Conservation (phyloP, 257 asterid species). For the Cynanchum wilfordii region DNA sequence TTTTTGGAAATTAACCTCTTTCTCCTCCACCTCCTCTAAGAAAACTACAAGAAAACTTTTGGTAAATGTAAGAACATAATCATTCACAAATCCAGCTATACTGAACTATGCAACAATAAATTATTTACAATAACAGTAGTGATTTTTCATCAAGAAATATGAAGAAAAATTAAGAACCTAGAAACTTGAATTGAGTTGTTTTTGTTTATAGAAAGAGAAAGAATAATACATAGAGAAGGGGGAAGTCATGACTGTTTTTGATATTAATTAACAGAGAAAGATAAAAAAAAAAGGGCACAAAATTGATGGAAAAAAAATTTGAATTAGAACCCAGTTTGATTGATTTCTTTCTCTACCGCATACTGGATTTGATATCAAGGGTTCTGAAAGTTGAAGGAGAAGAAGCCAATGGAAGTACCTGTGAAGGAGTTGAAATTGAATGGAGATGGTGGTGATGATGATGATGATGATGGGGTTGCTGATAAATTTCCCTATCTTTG, state of each 20-base stretch:
- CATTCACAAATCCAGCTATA: not conserved
- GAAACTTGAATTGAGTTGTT: slow-evolving; percentile 6
- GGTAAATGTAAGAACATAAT: not conserved
- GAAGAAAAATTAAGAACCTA: not conserved
- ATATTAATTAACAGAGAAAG: slow-evolving; percentile 21
- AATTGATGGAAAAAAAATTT: slow-evolving; percentile 14
- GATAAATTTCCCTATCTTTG: slow-evolving; percentile 27
- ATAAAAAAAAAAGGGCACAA: slow-evolving; percentile 2
- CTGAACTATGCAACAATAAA: slow-evolving; percentile 3
- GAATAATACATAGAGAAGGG: slow-evolving; percentile 12
- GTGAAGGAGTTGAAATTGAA: slow-evolving; percentile 37
- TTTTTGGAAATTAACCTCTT: slow-evolving; percentile 8
- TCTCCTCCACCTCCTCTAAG: too few species aligned
- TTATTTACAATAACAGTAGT: not conserved
- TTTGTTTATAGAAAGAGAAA: slow-evolving; percentile 14
- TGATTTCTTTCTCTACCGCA: slow-evolving; percentile 16
- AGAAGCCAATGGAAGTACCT: slow-evolving; percentile 63
- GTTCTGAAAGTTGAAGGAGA: slow-evolving; percentile 32
- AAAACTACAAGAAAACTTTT: not conserved
- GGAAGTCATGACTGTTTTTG: slow-evolving; percentile 7
- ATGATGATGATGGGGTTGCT: slow-evolving; percentile 7
- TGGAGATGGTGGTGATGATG: not conserved
- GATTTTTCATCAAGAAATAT: not conserved
- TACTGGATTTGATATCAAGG: slow-evolving; percentile 17
- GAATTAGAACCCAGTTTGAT: slow-evolving; percentile 25